Percentiles rank a stretch among this genome's conserved stretches.
These are phyloP conservation scores for Termitomyces eurrhizus DNA, from an alignment of 768 basidiomycete genomes.

Conservation along the genomic window DNA sequence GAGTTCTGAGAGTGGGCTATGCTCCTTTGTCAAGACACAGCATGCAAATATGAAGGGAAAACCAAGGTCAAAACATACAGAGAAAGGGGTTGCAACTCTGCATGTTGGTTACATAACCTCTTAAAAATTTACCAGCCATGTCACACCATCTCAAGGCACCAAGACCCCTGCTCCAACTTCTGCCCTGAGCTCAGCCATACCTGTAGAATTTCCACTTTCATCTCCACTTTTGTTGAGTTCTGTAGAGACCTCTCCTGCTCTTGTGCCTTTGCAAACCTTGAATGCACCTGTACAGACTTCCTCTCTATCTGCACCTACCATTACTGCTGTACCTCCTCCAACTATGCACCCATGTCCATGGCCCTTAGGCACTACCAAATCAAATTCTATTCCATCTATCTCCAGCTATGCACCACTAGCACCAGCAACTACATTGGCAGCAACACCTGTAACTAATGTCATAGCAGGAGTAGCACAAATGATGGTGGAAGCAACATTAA, in stretches of 20 bases:
- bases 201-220: neutral
- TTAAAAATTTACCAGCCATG: neutral
- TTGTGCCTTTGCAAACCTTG: neutral
- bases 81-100: neutral
- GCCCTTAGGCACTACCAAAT: neutral
- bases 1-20: neutral
- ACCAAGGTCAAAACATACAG: neutral
- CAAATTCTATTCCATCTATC: neutral
- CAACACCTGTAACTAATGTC: neutral
- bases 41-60: neutral
- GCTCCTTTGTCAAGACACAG: neutral
- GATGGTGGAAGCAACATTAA: neutral
- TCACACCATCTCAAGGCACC: neutral
- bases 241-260: neutral
- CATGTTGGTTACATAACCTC: neutral
- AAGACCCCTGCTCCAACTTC: too few species aligned
- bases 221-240: too few species aligned
- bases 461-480: neutral
- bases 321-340: neutral
- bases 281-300: neutral
- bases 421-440: neutral
- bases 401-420: too few species aligned
- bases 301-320: neutral
- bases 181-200: neutral
- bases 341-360: neutral